Base-by-base conservation (phyloP, 2,329 filamentous ascomycete species). In the Fusarium sp. region DNA sequence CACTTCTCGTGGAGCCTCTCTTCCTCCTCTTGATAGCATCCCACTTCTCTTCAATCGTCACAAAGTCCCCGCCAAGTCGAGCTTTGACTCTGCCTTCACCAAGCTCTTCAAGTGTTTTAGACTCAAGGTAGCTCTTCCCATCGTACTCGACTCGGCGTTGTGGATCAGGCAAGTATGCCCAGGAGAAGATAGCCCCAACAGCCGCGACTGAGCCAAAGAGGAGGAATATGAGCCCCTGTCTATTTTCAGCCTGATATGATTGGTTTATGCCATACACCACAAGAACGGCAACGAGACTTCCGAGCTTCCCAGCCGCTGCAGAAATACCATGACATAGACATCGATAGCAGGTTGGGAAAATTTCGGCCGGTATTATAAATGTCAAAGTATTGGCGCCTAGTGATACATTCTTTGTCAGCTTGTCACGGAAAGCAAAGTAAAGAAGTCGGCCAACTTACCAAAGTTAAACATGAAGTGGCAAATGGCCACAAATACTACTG, bases 261-360 rank as follows among this genome's bases (percentile, higher is more conserved):
- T 76, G 70, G 73, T 86, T 85, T 76, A 87, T 85, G 58, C 82
- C 84, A 70, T 84, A 86, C 3, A 86, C 83, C 27, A 87, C 79
- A 15, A 86, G 73, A 20, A 87, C 80, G 52, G 85, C 85, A 8
- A 86, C 77, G 53, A 90, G 84, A 62, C 86, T 86, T 25, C 87
- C 88, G 2, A 88, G 77, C 73, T 90, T 90, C 14, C 88, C 88
- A 1, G 85, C 84, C 0, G 88, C 88, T 0, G 88, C 88, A 0
- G 88, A 88, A 55, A 90, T 87, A 25, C 88, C 88, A 72, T 90
- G 88, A 63, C 87, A 90, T 1, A 88, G 89, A 53, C 85, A 88
- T 43, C 89, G 85, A 71, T 90, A 90, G 67, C 85, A 84, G 3
- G 89, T 91, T 0, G 88, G 88, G 75, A 91, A 91, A 44, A 89